phyloP scores from a whole-genome alignment of 2,329 filamentous ascomycete genomes.

The Podosphaera aphanis region DNA sequence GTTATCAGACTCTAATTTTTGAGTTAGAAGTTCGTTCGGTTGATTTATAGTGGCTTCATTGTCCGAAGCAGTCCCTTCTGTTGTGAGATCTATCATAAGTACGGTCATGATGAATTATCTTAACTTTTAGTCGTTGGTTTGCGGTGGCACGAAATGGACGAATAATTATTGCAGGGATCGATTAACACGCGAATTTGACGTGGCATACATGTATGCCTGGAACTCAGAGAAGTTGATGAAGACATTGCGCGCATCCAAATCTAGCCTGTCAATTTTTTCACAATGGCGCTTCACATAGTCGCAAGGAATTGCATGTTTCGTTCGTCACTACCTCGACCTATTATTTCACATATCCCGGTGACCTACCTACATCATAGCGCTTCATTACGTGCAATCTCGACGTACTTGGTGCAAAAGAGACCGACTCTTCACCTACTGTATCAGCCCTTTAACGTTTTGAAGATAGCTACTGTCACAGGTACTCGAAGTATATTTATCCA shows the following conservation, averaged over 20 bases:
- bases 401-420: constrained; percentile 22
- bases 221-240: no score
- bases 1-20: neutral
- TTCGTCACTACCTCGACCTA: neutral
- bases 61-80: neutral
- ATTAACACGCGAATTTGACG: neutral
- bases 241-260: no score
- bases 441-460: constrained; percentile 19
- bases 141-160: neutral
- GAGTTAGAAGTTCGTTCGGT: neutral
- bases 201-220: no score
- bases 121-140: neutral
- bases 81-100: neutral
- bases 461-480: constrained; percentile 18
- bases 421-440: constrained; percentile 21
- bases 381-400: constrained; percentile 22
- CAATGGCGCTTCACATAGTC: neutral
- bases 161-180: neutral
- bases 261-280: no score
- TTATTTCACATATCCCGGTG: neutral
- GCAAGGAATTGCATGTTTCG: neutral
- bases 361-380: constrained; percentile 20
- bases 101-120: neutral
- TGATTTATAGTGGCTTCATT: neutral
- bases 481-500: constrained; percentile 85